Evolutionary conservation across 805 yeast genomes (phyloP).

Genomic region (Lachancea fermentati): DNA sequence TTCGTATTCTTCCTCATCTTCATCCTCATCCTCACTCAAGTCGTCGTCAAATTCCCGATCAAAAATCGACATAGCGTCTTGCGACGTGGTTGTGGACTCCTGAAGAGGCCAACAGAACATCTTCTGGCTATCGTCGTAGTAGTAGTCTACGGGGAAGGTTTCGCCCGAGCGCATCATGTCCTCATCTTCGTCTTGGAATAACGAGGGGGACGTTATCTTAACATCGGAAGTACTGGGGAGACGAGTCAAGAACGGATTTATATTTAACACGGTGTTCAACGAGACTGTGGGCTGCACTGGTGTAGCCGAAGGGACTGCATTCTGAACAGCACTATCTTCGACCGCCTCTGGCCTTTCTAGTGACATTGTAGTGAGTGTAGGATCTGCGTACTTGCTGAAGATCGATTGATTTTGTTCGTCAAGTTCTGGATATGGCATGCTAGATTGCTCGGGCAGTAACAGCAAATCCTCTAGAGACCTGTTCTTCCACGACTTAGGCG

Average conservation of each 20-base stretch:
- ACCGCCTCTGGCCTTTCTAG: slow-evolving; percentile 4
- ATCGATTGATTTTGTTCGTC: slow-evolving; percentile 5
- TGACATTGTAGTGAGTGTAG: slow-evolving; percentile 30
- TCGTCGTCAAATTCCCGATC: slow-evolving; percentile 30
- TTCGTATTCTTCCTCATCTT: slow-evolving; percentile 12
- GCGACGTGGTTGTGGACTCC: slow-evolving; percentile 19
- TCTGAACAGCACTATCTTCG: slow-evolving; percentile 1
- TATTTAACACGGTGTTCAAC: slow-evolving; percentile 21
- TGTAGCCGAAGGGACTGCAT: slow-evolving; percentile 3
- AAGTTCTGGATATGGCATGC: background rate
- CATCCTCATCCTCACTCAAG: slow-evolving; percentile 24
- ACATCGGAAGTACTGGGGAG: slow-evolving; percentile 6
- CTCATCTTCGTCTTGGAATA: slow-evolving; percentile 9
- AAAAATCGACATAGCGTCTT: slow-evolving; percentile 28
- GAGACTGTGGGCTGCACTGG: slow-evolving; percentile 26
- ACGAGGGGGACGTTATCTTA: slow-evolving; percentile 7
- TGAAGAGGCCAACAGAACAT: slow-evolving; percentile 22
- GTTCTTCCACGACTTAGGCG: slow-evolving; percentile 10
- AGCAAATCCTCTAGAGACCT: slow-evolving; percentile 9
- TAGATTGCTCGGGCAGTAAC: slow-evolving; percentile 2
- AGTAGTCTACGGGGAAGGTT: slow-evolving; percentile 16
- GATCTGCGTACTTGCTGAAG: slow-evolving; percentile 33
- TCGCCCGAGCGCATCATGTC: slow-evolving; percentile 6
- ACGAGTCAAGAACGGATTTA: slow-evolving; percentile 14
- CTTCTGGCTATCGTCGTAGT: slow-evolving; percentile 16